These are phyloP conservation scores for Penicillium riverlandense DNA, from an alignment of 495 filamentous ascomycete species.

Conservation along the genomic window DNA sequence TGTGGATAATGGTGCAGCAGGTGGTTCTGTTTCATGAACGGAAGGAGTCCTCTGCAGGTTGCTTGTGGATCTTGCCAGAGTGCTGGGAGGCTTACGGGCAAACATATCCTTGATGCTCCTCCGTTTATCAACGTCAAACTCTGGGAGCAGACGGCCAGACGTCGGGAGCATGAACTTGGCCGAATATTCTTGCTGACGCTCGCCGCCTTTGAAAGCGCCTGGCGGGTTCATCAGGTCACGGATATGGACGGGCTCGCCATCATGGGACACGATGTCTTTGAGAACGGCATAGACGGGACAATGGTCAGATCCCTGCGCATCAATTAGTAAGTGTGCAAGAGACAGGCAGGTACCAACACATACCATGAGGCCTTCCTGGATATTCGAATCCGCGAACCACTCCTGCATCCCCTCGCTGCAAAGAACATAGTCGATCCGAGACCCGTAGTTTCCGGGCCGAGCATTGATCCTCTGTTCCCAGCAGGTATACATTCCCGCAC, in stretches of 20 bases:
- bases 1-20: background rate
- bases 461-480: conserved; percentile 86
- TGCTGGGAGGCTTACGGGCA: conserved; percentile 41
- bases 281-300: conserved; percentile 86
- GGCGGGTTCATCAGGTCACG: conserved; percentile 74
- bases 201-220: conserved; percentile 66
- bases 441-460: conserved; percentile 83
- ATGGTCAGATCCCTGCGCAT: conserved; percentile 75
- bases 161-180: conserved; percentile 59
- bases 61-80: background rate
- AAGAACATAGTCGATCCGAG: conserved; percentile 88
- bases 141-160: conserved; percentile 76
- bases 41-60: conserved; percentile 2
- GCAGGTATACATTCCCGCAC: conserved; percentile 92
- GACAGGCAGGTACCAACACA: background rate
- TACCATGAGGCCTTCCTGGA: conserved; percentile 87
- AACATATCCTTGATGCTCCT: conserved; percentile 94
- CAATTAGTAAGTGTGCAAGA: conserved; percentile 5
- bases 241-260: conserved; percentile 47
- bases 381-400: conserved; percentile 85
- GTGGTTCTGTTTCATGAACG: background rate
- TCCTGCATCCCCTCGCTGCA: conserved; percentile 71
- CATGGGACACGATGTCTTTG: conserved; percentile 50
- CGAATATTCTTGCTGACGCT: conserved; percentile 59
- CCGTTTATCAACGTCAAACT: conserved; percentile 65